A percentile compares a stretch with the other conserved stretches of the same genome.
These are phyloP conservation scores for Strigomonas culicis DNA, from an alignment of 208 protist species.

Conservation along the genomic window DNA sequence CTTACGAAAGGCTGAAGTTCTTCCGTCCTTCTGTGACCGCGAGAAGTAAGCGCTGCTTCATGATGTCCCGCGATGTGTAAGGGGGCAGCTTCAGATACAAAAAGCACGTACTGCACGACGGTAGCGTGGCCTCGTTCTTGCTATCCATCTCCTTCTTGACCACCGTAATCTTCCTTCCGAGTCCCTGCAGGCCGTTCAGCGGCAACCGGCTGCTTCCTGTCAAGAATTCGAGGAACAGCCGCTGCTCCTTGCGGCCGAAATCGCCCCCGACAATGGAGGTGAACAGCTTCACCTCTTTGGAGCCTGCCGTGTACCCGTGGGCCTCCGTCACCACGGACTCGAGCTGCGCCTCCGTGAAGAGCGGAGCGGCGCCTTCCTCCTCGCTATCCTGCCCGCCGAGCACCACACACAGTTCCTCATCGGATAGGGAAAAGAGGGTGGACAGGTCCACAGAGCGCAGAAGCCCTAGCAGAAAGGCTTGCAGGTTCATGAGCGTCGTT, in stretches of 20 bases:
- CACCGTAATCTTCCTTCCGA: constrained; percentile 76
- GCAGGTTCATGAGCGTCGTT: constrained; percentile 46
- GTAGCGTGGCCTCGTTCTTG: constrained; percentile 61
- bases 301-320: constrained; percentile 77
- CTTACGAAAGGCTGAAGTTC: constrained; percentile 85
- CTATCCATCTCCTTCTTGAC: constrained; percentile 81
- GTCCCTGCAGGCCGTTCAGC: constrained; percentile 62
- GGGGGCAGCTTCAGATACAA: constrained; percentile 89
- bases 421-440: constrained; percentile 44
- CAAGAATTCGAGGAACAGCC: constrained; percentile 87
- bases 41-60: constrained; percentile 63
- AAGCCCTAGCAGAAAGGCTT: constrained; percentile 58
- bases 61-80: constrained; percentile 63
- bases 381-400: constrained; percentile 30
- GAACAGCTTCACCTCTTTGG: constrained; percentile 61
- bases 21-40: constrained; percentile 84
- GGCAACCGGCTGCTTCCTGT: constrained; percentile 82
- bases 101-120: constrained; percentile 92
- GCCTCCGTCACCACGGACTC: constrained; percentile 46
- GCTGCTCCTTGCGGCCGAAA: constrained; percentile 62
- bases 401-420: constrained; percentile 49
- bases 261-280: constrained; percentile 63
- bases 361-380: constrained; percentile 16
- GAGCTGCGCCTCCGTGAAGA: constrained; percentile 73
- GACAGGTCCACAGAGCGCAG: constrained; percentile 52